These are phyloP conservation scores for Pythium utonaiense DNA, from an alignment of 352 stramenopile genomes.

Conservation along the genomic window DNA sequence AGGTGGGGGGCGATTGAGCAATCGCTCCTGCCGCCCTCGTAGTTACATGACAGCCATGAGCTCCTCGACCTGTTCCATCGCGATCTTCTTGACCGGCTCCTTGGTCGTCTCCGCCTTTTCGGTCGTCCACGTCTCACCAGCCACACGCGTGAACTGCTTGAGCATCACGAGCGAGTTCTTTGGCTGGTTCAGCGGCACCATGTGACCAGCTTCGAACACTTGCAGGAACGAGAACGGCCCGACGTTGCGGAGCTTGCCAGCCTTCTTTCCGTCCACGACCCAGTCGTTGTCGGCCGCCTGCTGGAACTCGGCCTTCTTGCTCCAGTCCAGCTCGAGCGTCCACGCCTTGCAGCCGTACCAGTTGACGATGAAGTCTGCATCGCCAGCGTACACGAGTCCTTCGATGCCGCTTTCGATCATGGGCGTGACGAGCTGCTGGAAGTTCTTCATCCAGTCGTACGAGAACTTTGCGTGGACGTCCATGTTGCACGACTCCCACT, in stretches of 20 bases:
- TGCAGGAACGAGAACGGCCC: slow-evolving; percentile 91
- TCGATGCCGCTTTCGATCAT: slow-evolving; percentile 91
- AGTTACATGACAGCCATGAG: slow-evolving; percentile 21
- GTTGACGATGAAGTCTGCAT: slow-evolving; percentile 98
- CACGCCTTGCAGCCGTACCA: slow-evolving; percentile 96
- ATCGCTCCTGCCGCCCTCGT: no score
- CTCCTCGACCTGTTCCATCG: slow-evolving; percentile 10
- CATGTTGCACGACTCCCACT: slow-evolving; percentile 95
- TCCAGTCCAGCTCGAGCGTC: slow-evolving; percentile 94
- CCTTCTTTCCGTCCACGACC: slow-evolving; percentile 55
- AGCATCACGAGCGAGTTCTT: slow-evolving; percentile 94
- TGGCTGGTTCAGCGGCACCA: slow-evolving; percentile 94
- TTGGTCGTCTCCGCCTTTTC: neutral
- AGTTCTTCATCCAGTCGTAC: slow-evolving; percentile 97
- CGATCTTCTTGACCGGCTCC: neutral
- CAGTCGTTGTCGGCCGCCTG: slow-evolving; percentile 53
- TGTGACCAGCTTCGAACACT: slow-evolving; percentile 94
- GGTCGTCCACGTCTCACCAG: slow-evolving; percentile 19
- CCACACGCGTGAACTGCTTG: slow-evolving; percentile 81
- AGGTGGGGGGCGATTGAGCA: no score
- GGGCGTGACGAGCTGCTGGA: slow-evolving; percentile 85
- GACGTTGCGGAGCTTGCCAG: slow-evolving; percentile 54
- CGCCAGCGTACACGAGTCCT: slow-evolving; percentile 95
- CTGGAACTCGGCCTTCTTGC: slow-evolving; percentile 50
- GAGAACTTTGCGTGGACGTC: slow-evolving; percentile 92